Evolutionary conservation across 2,329 filamentous ascomycete species (phyloP), one percentile per base, ranked within the genome.

Genomic region (Calonectria henricotiae): DNA sequence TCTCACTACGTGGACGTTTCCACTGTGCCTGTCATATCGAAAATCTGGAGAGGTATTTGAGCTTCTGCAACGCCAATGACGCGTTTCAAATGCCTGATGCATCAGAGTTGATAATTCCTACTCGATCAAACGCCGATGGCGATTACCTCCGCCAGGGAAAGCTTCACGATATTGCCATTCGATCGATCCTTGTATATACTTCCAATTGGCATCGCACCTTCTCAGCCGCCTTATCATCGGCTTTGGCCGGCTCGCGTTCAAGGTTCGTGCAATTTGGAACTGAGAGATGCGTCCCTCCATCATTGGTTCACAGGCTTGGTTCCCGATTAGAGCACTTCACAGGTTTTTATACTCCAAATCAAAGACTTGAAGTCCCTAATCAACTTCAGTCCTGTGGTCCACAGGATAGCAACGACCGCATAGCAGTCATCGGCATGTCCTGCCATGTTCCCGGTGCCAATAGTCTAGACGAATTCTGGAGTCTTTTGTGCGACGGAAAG

Each of bases 351-450:
- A 20, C 30, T 5, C 37, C 32, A 5, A 13, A n/a, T 11, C 2
- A 15, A n/a, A 23, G 20, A 25, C 8, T 11, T 2, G 27, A 12
- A 15, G 20, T 30, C 3, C 20, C 46, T 13, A 20, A 20, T 20
- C 15, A 44, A 8, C 43, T 13, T 15, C n/a, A 30, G 7, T n/a
- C 41, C 13, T 37, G 23, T 15, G 7, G 30, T 4, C 11, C 23
- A 1, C 0, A 35, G 17, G 41, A 46, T 4, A 8, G 6, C 2
- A 30, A 47, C 13, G 60, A 62, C 4, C 43, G 30, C 11, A 62
- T 62, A n/a, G 60, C 43, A 2, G 61, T 63, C 12, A 32, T 63
- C 30, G 61, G 61, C 1, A 63, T 63, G 44, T 35, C 61, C 15
- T 27, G 46, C 15, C 46, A 63, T n/a, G 6, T 51, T 6, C 43